Percentiles rank a stretch among this genome's conserved stretches.
Evolutionary conservation across 73 alveolate genomes (phyloP).

Genomic region (Tetrahymena elliotti): DNA sequence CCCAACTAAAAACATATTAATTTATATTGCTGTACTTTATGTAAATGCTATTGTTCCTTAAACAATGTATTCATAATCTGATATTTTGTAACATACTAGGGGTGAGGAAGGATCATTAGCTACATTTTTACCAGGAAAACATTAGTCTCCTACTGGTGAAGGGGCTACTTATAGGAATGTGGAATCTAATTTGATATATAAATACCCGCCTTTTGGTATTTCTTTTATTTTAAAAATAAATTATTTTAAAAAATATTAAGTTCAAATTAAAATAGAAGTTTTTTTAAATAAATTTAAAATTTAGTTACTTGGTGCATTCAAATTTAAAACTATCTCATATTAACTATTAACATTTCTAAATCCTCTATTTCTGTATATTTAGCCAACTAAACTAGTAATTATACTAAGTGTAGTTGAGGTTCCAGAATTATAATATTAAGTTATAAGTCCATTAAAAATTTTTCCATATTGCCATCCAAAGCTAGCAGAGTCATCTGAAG

Average conservation of each 20-base stretch:
- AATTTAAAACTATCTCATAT: background rate
- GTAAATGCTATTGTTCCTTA: background rate
- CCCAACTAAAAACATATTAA: background rate
- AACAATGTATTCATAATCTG: background rate
- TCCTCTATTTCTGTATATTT: background rate
- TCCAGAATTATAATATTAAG: background rate
- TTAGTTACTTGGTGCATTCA: background rate
- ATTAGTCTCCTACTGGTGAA: background rate
- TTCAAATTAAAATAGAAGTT: background rate
- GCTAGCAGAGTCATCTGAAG: background rate
- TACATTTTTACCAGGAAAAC: background rate
- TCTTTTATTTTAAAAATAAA: background rate
- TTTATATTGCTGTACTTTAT: background rate
- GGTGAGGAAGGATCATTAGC: background rate
- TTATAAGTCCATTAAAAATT: background rate
- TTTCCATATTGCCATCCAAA: background rate
- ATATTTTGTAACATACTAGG: background rate
- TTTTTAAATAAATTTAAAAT: background rate
- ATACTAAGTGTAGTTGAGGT: background rate
- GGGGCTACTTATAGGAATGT: background rate
- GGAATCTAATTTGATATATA: background rate
- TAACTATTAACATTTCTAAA: background rate
- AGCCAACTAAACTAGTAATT: background rate
- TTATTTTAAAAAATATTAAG: too few relatives aligned
- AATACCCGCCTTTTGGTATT: background rate